phyloP scores from a whole-genome alignment of 306 rosid species.

The Cercis canadensis region DNA sequence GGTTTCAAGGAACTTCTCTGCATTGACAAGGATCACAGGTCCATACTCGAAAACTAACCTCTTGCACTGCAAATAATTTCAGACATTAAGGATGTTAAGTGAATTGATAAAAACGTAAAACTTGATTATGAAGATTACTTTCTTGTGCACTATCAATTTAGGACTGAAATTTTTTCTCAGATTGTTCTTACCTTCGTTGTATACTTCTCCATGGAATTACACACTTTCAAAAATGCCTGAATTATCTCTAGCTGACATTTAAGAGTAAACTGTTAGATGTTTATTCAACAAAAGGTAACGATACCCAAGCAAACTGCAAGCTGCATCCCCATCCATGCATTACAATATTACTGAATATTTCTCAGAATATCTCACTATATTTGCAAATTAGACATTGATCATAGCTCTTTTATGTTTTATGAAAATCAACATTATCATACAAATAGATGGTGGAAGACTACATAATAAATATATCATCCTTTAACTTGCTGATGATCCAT shows the following conservation, averaged over 20 bases:
- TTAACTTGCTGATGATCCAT: background rate
- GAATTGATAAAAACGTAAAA: background rate
- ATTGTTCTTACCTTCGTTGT: conserved; percentile 60
- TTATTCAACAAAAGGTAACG: conserved; percentile 16
- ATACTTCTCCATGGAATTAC: conserved; percentile 62
- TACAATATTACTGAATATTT: background rate
- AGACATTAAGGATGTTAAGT: background rate
- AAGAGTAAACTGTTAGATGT: conserved; percentile 35
- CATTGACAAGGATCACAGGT: conserved; percentile 62
- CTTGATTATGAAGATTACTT: conserved; percentile 1
- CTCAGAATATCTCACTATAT: background rate
- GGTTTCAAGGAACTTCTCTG: conserved; percentile 75
- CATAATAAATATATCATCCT: conserved; percentile 15
- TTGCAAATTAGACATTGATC: conserved; percentile 5
- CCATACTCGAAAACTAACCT: conserved; percentile 74
- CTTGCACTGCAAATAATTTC: conserved; percentile 76
- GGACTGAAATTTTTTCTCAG: too few relatives aligned
- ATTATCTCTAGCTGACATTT: conserved; percentile 70
- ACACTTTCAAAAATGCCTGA: conserved; percentile 75
- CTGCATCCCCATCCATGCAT: background rate
- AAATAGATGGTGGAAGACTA: conserved; percentile 2
- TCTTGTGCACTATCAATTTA: background rate
- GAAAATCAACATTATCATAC: background rate
- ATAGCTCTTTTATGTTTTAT: background rate
- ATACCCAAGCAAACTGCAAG: background rate